Percentiles rank a stretch among this genome's conserved stretches.
Conservation (phyloP, 2,329 filamentous ascomycete species). For the Botrytis fragariae region DNA sequence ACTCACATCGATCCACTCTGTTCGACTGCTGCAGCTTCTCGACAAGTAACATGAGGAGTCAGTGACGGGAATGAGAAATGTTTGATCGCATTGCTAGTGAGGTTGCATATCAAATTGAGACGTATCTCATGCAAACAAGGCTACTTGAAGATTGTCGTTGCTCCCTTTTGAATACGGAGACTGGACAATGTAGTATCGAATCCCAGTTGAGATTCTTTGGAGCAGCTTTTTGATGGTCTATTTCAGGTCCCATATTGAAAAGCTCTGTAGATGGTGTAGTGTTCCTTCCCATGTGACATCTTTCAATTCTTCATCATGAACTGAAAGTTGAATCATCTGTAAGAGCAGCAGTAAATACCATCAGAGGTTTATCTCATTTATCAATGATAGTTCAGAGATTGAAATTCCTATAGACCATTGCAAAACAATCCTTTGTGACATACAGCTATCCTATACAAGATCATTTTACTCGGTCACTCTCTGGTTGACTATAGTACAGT, state of each 20-base stretch:
- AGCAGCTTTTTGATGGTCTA: fast-evolving
- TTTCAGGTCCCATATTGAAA: neutral
- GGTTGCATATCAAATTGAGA: neutral
- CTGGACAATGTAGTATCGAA: neutral
- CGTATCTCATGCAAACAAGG: neutral
- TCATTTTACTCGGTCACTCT: neutral
- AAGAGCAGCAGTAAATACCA: neutral
- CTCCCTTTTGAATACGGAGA: neutral
- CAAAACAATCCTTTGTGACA: neutral
- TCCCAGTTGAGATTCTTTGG: neutral
- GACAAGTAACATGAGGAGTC: neutral
- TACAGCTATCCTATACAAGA: neutral
- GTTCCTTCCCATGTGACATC: neutral
- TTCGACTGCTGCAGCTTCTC: neutral
- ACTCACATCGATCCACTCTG: neutral
- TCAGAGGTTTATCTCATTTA: no score
- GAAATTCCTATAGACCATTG: neutral
- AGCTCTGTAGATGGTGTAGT: neutral
- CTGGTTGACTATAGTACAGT: neutral
- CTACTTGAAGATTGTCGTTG: neutral
- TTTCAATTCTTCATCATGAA: neutral
- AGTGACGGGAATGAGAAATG: no score
- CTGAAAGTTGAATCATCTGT: neutral
- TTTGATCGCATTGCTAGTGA: neutral
- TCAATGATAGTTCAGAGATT: neutral